Conservation (phyloP, 2,329 filamentous ascomycete genomes). For the Nemania abortiva region DNA sequence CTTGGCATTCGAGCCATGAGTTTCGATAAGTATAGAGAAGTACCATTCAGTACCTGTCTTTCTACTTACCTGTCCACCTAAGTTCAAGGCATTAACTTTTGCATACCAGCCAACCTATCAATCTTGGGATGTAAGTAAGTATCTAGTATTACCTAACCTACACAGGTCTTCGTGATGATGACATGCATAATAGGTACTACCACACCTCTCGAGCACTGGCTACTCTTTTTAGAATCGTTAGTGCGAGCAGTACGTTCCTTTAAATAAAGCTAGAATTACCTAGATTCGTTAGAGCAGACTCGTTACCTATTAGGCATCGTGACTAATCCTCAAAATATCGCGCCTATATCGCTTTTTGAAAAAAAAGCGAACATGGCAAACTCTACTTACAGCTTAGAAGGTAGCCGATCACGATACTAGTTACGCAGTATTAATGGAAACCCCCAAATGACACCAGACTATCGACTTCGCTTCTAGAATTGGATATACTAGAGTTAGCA, state of each 20-base stretch:
- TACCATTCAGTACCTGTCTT: neutral
- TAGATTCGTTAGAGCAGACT: neutral
- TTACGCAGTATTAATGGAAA: neutral
- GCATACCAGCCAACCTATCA: neutral
- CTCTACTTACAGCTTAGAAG: neutral
- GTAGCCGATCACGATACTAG: neutral
- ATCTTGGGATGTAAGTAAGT: too few relatives aligned
- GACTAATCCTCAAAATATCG: neutral
- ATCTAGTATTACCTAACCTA: too few relatives aligned
- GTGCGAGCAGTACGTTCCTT: constrained; percentile 29
- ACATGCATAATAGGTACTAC: constrained; percentile 25
- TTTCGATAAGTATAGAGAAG: neutral
- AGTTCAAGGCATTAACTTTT: neutral
- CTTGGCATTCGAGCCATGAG: constrained; percentile 16
- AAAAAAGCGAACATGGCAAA: neutral
- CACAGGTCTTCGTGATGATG: neutral
- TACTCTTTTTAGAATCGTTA: constrained; percentile 31
- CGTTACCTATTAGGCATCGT: neutral
- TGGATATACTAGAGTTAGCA: neutral
- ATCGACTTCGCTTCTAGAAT: constrained; percentile 1
- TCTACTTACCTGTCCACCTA: too few relatives aligned
- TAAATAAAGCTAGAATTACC: constrained; percentile 26
- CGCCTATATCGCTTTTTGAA: neutral
- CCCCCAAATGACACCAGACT: neutral
- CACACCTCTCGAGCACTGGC: neutral